These are phyloP conservation scores for Solanum bulbocastanum DNA, from an alignment of 257 asterid genomes.

Conservation along the genomic window DNA sequence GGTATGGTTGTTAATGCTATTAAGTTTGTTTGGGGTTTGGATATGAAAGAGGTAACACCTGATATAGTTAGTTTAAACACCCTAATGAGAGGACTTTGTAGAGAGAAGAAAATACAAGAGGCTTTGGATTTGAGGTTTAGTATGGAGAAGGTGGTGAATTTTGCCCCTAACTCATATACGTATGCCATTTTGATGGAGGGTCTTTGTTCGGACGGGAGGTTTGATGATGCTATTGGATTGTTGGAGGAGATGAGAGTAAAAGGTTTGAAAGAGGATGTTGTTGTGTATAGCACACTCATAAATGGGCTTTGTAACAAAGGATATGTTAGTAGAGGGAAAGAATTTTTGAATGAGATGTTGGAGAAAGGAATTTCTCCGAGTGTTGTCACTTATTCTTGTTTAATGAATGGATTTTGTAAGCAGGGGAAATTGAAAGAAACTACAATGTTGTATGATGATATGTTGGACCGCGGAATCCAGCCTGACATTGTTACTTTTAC, in stretches of 20 bases:
- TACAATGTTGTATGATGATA: constrained; percentile 35
- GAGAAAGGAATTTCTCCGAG: constrained; percentile 42
- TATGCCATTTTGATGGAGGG: constrained; percentile 42
- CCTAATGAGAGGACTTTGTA: constrained; percentile 51
- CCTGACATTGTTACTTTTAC: constrained; percentile 53
- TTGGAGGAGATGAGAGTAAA: constrained; percentile 44
- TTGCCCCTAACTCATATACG: constrained; percentile 30
- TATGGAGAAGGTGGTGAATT: constrained; percentile 40
- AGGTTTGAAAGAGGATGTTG: constrained; percentile 38
- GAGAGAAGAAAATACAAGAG: constrained; percentile 30
- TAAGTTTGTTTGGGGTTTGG: constrained; percentile 33
- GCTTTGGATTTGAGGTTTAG: constrained; percentile 40
- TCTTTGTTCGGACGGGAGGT: constrained; percentile 30
- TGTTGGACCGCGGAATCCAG: constrained; percentile 39
- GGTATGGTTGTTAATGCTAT: constrained; percentile 35
- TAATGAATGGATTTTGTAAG: constrained; percentile 46
- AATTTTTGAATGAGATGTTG: constrained; percentile 41
- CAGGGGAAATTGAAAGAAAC: constrained; percentile 47
- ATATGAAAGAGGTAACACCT: constrained; percentile 15
- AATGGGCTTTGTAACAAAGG: constrained; percentile 43
- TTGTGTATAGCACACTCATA: constrained; percentile 32
- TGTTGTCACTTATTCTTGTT: constrained; percentile 42
- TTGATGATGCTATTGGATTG: constrained; percentile 30
- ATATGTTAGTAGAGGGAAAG: constrained; percentile 37
- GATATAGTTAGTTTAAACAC: constrained; percentile 56